Evolutionary conservation across 1,139 yeast species (phyloP).

Genomic region (Yamadazyma blattariae): DNA sequence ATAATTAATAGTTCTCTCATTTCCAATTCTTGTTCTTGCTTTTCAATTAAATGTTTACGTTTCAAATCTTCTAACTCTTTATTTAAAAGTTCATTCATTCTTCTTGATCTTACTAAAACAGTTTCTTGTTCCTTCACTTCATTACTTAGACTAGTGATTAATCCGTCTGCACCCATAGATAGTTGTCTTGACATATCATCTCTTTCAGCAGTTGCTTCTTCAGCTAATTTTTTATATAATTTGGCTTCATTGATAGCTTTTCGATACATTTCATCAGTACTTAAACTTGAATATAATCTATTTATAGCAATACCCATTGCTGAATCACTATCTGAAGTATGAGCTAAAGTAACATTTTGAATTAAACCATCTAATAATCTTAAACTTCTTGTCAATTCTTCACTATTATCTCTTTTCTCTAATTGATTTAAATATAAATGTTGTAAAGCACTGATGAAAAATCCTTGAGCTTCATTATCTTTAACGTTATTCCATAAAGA

Average conservation of each 20-base stretch:
- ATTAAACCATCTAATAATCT: constrained; percentile 81
- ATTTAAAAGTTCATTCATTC: constrained; percentile 62
- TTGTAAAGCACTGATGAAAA: constrained; percentile 75
- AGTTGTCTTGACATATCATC: constrained; percentile 75
- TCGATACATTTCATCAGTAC: constrained; percentile 87
- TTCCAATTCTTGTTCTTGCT: constrained; percentile 85
- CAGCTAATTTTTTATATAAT: constrained; percentile 62
- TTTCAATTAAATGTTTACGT: constrained; percentile 66
- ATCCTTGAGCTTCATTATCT: constrained; percentile 70
- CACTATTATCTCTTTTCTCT: constrained; percentile 48
- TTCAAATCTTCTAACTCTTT: constrained; percentile 71
- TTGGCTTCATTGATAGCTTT: constrained; percentile 74
- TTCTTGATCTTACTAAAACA: constrained; percentile 63
- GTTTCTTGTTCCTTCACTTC: constrained; percentile 75
- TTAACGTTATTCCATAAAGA: constrained; percentile 71
- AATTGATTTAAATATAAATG: constrained; percentile 74
- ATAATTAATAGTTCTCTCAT: constrained; percentile 80
- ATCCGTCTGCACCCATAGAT: constrained; percentile 80
- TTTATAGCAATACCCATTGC: constrained; percentile 85
- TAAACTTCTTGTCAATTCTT: constrained; percentile 61
- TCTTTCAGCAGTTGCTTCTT: constrained; percentile 81
- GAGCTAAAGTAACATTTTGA: constrained; percentile 70
- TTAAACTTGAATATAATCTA: constrained; percentile 70
- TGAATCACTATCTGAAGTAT: constrained; percentile 65
- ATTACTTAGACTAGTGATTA: constrained; percentile 64